phyloP scores from a whole-genome alignment of 2,329 filamentous ascomycete species.

The Aspergillus cejpii region DNA sequence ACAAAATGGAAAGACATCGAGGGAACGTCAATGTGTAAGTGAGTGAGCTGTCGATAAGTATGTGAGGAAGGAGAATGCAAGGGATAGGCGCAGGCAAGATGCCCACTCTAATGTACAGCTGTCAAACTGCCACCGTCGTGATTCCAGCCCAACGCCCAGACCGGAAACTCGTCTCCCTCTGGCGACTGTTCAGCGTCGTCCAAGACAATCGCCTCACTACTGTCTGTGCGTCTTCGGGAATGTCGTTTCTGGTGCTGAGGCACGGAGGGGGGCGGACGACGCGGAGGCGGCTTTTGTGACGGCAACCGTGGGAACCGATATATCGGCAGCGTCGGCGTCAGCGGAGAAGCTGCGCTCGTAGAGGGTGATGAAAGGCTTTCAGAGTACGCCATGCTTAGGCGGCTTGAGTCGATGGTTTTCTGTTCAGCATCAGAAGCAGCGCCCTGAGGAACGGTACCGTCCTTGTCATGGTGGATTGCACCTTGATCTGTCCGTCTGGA shows the following conservation, averaged over 20 bases:
- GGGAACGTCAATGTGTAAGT: too few species aligned
- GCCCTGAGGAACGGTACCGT: slow-evolving; percentile 23
- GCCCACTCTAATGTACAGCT: slow-evolving; percentile 29
- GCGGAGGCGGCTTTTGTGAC: slow-evolving; percentile 29
- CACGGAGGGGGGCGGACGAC: slow-evolving; percentile 28
- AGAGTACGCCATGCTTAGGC: slow-evolving; percentile 33
- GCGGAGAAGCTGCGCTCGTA: slow-evolving; percentile 34
- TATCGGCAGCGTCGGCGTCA: slow-evolving; percentile 36
- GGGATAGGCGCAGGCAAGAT: neutral
- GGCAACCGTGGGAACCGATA: slow-evolving; percentile 36
- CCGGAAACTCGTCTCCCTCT: slow-evolving; percentile 49
- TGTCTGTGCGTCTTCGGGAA: slow-evolving; percentile 38
- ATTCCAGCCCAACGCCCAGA: slow-evolving; percentile 39
- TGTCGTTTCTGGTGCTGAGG: slow-evolving; percentile 32
- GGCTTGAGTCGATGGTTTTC: slow-evolving; percentile 27
- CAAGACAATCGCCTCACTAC: slow-evolving; percentile 43
- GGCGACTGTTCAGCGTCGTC: slow-evolving; percentile 44
- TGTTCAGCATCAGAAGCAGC: slow-evolving; percentile 32
- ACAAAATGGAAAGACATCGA: too few species aligned
- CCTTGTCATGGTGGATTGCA: slow-evolving; percentile 25
- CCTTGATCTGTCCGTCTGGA: slow-evolving; percentile 22
- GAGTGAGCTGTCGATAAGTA: neutral
- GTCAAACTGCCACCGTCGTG: slow-evolving; percentile 37
- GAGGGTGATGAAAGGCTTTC: slow-evolving; percentile 35
- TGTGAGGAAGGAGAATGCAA: neutral